Percentiles rank a stretch among this genome's conserved stretches.
Evolutionary conservation across 441 rosid species (phyloP).

Genomic region (Syzygium syzygioides): DNA sequence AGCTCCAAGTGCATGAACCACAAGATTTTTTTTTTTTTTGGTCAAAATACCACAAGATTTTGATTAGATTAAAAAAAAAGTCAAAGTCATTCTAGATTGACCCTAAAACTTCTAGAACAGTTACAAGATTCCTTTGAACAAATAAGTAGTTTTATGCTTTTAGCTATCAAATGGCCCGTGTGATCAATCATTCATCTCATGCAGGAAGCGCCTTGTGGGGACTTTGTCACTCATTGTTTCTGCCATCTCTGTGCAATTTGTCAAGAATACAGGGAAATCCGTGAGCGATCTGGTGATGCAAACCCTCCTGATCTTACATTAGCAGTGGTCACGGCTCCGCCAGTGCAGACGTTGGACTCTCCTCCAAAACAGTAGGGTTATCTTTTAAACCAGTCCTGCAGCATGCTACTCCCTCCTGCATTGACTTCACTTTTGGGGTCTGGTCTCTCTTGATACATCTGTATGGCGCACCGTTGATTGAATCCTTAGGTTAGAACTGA

Average conservation of each 20-base stretch:
- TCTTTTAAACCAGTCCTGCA: background rate
- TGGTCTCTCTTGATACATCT: background rate
- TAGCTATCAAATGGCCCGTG: background rate
- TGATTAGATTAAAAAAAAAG: background rate
- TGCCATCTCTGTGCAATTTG: slow-evolving; percentile 90
- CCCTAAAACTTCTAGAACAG: background rate
- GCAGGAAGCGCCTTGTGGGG: slow-evolving; percentile 97
- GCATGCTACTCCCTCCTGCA: background rate
- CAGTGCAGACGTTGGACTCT: slow-evolving; percentile 61
- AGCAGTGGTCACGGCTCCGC: slow-evolving; percentile 61
- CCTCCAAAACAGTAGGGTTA: background rate
- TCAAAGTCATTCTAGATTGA: background rate
- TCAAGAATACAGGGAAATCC: slow-evolving; percentile 85
- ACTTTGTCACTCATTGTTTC: slow-evolving; percentile 68
- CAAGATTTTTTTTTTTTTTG: no score
- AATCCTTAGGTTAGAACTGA: background rate
- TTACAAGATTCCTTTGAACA: background rate
- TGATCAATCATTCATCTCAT: background rate
- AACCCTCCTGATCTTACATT: slow-evolving; percentile 25
- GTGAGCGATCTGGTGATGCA: slow-evolving; percentile 40
- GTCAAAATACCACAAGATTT: background rate
- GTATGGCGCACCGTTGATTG: background rate
- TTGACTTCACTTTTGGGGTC: background rate
- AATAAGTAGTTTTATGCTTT: background rate
- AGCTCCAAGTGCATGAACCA: background rate